Conservation (phyloP, 2,329 filamentous ascomycete genomes). For the Neonectria ditissima region DNA sequence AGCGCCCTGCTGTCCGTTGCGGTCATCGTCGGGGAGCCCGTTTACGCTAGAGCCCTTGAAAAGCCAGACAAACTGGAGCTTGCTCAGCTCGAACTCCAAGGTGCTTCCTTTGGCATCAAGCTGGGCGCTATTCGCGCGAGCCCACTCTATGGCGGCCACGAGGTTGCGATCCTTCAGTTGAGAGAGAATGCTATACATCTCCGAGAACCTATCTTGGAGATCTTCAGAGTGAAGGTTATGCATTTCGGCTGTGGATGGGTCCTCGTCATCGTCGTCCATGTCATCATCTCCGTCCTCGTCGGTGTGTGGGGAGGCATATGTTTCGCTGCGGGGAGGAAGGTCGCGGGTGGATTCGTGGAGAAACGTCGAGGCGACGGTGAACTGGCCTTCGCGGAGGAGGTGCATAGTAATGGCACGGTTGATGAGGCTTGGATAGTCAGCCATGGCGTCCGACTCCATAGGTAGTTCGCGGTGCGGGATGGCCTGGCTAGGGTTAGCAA, state of each 20-base stretch:
- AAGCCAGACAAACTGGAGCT: slow-evolving; percentile 89
- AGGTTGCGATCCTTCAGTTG: slow-evolving; percentile 82
- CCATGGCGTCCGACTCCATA: slow-evolving; percentile 84
- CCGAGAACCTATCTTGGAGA: slow-evolving; percentile 83
- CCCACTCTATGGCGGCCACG: slow-evolving; percentile 88
- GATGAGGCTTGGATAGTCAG: slow-evolving; percentile 79
- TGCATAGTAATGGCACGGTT: slow-evolving; percentile 98
- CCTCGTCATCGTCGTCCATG: slow-evolving; percentile 46
- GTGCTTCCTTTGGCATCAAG: slow-evolving; percentile 89
- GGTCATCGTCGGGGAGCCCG: slow-evolving; percentile 64
- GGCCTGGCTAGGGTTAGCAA: slow-evolving; percentile 47
- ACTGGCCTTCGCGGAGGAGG: slow-evolving; percentile 92
- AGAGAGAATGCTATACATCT: slow-evolving; percentile 91
- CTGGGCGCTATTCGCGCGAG: slow-evolving; percentile 73
- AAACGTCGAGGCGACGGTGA: slow-evolving; percentile 87
- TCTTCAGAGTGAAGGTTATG: slow-evolving; percentile 53
- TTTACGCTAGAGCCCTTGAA: slow-evolving; percentile 74
- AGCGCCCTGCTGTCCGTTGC: slow-evolving; percentile 72
- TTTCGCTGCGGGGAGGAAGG: slow-evolving; percentile 45
- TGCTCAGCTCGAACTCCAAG: slow-evolving; percentile 93
- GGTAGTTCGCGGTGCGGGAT: slow-evolving; percentile 71
- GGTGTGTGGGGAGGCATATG: slow-evolving; percentile 35
- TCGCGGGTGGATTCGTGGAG: slow-evolving; percentile 73
- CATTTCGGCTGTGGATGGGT: slow-evolving; percentile 44
- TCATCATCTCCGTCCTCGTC: slow-evolving; percentile 50